These are phyloP conservation scores for Phytophthora sansomeana DNA, from an alignment of 352 stramenopile species.

Conservation along the genomic window DNA sequence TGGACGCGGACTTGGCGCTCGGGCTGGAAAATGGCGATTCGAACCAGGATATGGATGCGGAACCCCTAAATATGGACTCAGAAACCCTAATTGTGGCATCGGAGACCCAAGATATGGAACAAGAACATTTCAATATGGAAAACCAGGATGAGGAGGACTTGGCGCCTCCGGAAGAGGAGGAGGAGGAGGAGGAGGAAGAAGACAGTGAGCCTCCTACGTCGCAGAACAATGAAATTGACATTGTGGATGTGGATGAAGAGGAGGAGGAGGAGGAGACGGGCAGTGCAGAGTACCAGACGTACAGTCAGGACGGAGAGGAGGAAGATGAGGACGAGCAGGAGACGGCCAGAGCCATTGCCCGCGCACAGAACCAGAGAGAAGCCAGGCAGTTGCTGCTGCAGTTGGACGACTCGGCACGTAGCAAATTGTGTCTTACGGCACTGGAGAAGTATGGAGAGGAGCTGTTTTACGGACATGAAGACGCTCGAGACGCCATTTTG, in stretches of 20 bases:
- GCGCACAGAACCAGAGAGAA: conserved; percentile 62
- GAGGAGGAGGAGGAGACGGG: conserved; percentile 36
- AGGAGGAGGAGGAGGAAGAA: no score
- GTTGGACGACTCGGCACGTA: conserved; percentile 61
- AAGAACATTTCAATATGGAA: conserved; percentile 14
- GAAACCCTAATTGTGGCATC: conserved; percentile 15
- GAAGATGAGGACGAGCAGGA: conserved; percentile 50
- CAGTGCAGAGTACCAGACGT: conserved; percentile 20
- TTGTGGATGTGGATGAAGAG: conserved; percentile 48
- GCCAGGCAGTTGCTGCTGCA: conserved; percentile 56
- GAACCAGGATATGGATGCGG: conserved; percentile 14
- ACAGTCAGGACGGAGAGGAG: conserved; percentile 32
- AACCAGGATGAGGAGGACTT: conserved; percentile 19
- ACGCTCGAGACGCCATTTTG: conserved; percentile 64
- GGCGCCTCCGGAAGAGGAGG: conserved; percentile 26
- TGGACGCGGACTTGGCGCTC: conserved; percentile 35
- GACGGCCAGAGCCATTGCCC: conserved; percentile 33
- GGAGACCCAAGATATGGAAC: not conserved
- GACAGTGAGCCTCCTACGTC: conserved; percentile 29
- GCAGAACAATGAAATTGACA: conserved; percentile 49
- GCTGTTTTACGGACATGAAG: conserved; percentile 69
- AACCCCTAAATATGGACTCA: conserved; percentile 12
- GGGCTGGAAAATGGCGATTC: conserved; percentile 25
- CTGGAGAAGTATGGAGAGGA: conserved; percentile 77
- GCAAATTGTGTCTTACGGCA: conserved; percentile 63